These are phyloP conservation scores for Mycena galericulata DNA, from an alignment of 768 basidiomycete species.

Conservation along the genomic window DNA sequence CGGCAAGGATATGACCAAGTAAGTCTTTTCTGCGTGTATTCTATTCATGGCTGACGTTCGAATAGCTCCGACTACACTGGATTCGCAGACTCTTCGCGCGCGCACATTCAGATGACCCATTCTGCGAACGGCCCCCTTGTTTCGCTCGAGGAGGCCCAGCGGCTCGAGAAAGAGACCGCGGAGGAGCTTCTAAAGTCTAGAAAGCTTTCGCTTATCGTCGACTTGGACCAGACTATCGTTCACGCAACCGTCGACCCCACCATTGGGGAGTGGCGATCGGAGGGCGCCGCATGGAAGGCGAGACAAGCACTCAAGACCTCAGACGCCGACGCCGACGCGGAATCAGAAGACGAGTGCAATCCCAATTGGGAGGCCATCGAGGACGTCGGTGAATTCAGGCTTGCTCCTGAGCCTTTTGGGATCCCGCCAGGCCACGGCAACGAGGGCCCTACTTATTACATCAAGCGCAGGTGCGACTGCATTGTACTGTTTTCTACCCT, in stretches of 20 bases:
- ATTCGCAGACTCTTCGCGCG: constrained; percentile 87
- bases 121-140: constrained; percentile 92
- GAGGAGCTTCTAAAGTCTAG: constrained; percentile 78
- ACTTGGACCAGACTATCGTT: constrained; percentile 98
- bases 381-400: constrained; percentile 90
- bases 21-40: constrained; percentile 42
- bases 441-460: constrained; percentile 95
- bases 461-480: constrained; percentile 90
- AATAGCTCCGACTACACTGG: constrained; percentile 85
- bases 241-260: constrained; percentile 99
- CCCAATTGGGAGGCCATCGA: constrained; percentile 94
- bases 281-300: constrained; percentile 85
- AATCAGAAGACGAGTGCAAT: constrained; percentile 76
- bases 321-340: constrained; percentile 56
- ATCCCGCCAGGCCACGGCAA: constrained; percentile 64
- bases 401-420: constrained; percentile 83
- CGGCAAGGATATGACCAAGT: constrained; percentile 96
- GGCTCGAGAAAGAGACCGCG: constrained; percentile 87
- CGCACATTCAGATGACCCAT: constrained; percentile 95
- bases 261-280: constrained; percentile 95
- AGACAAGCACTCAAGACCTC: constrained; percentile 57
- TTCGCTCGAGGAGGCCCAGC: constrained; percentile 91
- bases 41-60: constrained; percentile 30
- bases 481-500: constrained; percentile 22
- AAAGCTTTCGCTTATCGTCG: constrained; percentile 95